These are phyloP conservation scores for Rhodofomes roseus DNA, from an alignment of 1,284 basidiomycete genomes.

Conservation along the genomic window DNA sequence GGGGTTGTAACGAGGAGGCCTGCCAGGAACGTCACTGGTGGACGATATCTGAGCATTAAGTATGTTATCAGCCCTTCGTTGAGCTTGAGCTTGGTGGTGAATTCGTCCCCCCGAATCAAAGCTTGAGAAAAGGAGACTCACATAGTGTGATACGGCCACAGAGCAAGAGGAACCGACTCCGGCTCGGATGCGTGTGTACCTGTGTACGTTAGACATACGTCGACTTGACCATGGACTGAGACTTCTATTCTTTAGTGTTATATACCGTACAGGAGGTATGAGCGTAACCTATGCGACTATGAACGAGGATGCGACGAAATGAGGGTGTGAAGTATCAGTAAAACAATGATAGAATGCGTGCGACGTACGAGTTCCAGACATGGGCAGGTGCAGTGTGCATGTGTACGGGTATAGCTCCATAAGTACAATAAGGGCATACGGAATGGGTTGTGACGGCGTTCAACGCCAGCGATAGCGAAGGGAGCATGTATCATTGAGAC, in stretches of 20 bases:
- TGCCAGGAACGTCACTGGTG: too few species aligned
- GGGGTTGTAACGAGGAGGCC: too few species aligned
- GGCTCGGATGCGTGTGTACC: too few species aligned
- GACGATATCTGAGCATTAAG: too few species aligned
- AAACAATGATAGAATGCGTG: conserved; percentile 3
- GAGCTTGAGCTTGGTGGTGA: too few species aligned
- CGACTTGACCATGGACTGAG: too few species aligned
- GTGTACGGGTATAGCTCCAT: conserved; percentile 3
- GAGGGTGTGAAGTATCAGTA: neutral
- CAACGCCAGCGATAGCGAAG: neutral
- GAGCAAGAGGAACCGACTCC: too few species aligned
- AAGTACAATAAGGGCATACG: neutral
- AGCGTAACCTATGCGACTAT: neutral
- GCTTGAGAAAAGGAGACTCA: too few species aligned
- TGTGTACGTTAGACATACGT: too few species aligned
- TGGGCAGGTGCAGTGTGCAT: neutral
- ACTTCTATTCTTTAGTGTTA: neutral
- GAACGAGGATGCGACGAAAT: neutral
- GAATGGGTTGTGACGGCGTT: neutral
- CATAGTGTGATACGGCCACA: too few species aligned
- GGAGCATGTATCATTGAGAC: conserved; percentile 22
- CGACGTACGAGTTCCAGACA: neutral
- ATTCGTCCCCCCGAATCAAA: too few species aligned
- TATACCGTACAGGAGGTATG: conserved; percentile 1
- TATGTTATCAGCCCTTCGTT: too few species aligned